Base-by-base conservation (phyloP, 768 basidiomycete genomes). In the Porphyrellus cyaneotinctus region DNA sequence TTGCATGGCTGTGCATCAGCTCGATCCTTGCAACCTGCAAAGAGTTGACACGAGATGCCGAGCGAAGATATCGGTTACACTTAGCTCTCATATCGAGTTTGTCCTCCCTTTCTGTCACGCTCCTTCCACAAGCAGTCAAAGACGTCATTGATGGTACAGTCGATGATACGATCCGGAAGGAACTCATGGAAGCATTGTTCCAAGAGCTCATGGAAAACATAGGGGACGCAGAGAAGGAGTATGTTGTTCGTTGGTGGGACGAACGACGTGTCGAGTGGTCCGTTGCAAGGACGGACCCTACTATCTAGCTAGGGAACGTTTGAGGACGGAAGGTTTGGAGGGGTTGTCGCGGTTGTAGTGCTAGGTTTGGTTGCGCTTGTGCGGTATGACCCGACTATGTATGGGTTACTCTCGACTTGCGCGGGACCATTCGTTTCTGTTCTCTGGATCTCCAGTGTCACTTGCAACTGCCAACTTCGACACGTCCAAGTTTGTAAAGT, bases 211-310 rank as follows among this genome's bases (percentile, higher is more conserved):
- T 80, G 60, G 80, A 82, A 62, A 75, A 73, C 38, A 78, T 85
- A 2, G 86, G 84, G 14, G 87, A 90, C 63, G 72, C 73, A 38
- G 85, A 87, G 71, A 88, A 85, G 70, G 82, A 80, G 63, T 75
- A 75, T 54, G 81, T 70, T 37, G 77, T 91, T 69, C 72, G 69
- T 41, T 91, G 89, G 89, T 91, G 89, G 89, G 77, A 82, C 63
- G 74, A 78, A 50, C 70, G 79, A 42, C 54, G 57, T 4, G 32
- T 24, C 14, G 59, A 64, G 30, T 70, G 69, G 70, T 54, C 56
- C 2, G 24, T 17, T 30, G 39, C 20, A 22, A 45, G 41, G 11
- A n/a, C n/a, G n/a, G n/a, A n/a, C n/a, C n/a, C n/a, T n/a, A n/a
- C n/a, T n/a, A n/a, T n/a, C n/a, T n/a, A n/a, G n/a, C n/a, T n/a